Conservation (phyloP, 192 early-diverging fungal species). For the Spizellomyces punctatus region DNA sequence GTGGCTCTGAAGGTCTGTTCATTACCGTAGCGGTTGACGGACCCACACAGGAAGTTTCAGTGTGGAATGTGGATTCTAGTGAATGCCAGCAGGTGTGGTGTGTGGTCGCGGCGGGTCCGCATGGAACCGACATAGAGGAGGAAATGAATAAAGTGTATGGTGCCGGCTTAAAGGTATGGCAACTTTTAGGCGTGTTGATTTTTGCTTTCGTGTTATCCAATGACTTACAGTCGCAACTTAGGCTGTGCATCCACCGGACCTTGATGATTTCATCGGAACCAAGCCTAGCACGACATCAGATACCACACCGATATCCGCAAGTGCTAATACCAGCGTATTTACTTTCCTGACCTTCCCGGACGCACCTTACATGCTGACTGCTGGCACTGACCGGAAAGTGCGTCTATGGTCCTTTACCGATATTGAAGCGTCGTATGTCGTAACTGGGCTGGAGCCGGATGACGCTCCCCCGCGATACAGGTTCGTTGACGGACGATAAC, state of each 20-base stretch:
- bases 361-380: constrained; percentile 71
- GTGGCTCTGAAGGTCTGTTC: background rate
- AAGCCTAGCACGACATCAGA: background rate
- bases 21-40: constrained; percentile 70
- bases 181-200: background rate
- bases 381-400: constrained; percentile 82
- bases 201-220: background rate
- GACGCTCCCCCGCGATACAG: constrained; percentile 63
- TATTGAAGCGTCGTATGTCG: constrained; percentile 74
- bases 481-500: constrained; percentile 40
- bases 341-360: constrained; percentile 28
- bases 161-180: constrained; percentile 44
- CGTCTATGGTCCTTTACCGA: constrained; percentile 77
- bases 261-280: constrained; percentile 11
- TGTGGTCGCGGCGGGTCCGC: constrained; percentile 33
- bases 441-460: constrained; percentile 63
- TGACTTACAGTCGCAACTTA: background rate
- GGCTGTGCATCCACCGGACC: constrained; percentile 16
- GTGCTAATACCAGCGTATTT: background rate
- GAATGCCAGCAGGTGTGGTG: constrained; percentile 76
- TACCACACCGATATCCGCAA: background rate
- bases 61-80: constrained; percentile 78
- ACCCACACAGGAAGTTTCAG: constrained; percentile 68
- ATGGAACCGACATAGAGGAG: constrained; percentile 29
- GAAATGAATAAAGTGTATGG: constrained; percentile 47